Conservation (phyloP, 495 filamentous ascomycete species). For the Astrocystis sublimbata region DNA sequence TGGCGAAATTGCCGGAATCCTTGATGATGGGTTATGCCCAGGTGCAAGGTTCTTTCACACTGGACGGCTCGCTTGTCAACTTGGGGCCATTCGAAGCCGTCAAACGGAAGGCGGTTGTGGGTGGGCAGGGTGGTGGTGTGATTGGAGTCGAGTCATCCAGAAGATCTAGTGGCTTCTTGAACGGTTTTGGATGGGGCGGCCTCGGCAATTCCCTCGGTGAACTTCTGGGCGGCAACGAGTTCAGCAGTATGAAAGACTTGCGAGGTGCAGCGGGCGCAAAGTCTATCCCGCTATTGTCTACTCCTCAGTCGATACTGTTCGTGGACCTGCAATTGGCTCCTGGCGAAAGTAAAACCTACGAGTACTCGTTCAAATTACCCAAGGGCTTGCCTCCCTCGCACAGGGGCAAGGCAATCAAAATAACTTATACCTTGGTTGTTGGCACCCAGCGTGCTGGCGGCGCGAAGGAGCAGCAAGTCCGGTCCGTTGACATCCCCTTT, state of each 20-base stretch:
- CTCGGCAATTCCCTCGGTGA: constrained; percentile 88
- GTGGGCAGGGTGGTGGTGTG: constrained; percentile 81
- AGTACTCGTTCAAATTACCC: constrained; percentile 82
- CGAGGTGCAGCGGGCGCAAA: constrained; percentile 75
- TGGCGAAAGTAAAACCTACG: constrained; percentile 85
- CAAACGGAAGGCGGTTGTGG: constrained; percentile 88
- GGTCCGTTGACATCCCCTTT: constrained; percentile 91
- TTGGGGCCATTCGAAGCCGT: constrained; percentile 91
- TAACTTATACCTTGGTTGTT: constrained; percentile 86
- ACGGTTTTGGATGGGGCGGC: constrained; percentile 83
- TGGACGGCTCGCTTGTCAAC: constrained; percentile 90
- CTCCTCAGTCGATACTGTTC: constrained; percentile 95
- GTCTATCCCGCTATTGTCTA: constrained; percentile 85
- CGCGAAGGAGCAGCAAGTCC: constrained; percentile 75
- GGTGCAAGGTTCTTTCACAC: constrained; percentile 84
- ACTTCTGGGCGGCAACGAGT: constrained; percentile 77
- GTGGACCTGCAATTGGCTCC: constrained; percentile 86
- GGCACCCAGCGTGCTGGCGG: constrained; percentile 86
- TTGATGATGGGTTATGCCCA: constrained; percentile 99
- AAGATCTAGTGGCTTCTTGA: constrained; percentile 75
- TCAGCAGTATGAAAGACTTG: constrained; percentile 94
- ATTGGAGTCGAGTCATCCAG: constrained; percentile 76
- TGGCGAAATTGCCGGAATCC: constrained; percentile 61
- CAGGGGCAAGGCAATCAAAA: constrained; percentile 90
- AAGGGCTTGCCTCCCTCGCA: constrained; percentile 86